Evolutionary conservation across 352 stramenopile genomes (phyloP).

Genomic region (Phytophthora hybrid): DNA sequence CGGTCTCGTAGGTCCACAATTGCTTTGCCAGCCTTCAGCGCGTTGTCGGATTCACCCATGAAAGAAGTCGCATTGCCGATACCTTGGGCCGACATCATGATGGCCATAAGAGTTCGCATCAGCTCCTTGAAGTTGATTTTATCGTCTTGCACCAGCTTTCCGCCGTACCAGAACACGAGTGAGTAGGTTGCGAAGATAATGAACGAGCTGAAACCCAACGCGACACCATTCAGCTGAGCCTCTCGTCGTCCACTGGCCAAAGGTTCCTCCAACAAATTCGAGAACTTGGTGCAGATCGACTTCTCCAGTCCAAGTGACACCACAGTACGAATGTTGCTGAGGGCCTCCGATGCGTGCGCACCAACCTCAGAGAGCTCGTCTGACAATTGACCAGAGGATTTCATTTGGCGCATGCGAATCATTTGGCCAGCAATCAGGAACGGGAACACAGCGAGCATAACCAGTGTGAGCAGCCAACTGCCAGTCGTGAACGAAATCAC

Average conservation of each 20-base stretch:
- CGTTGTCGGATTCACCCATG: conserved; percentile 68
- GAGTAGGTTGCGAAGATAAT: conserved; percentile 58
- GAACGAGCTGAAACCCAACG: conserved; percentile 76
- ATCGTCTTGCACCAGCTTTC: conserved; percentile 45
- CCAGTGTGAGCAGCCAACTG: conserved; percentile 71
- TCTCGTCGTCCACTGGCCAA: conserved; percentile 35
- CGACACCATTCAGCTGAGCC: conserved; percentile 49
- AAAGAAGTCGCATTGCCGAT: conserved; percentile 39
- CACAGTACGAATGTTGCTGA: conserved; percentile 59
- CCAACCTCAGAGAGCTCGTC: conserved; percentile 41
- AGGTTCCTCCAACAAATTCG: conserved; percentile 35
- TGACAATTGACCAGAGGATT: conserved; percentile 20
- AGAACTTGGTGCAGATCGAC: conserved; percentile 32
- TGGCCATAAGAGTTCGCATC: conserved; percentile 56
- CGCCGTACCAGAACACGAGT: conserved; percentile 74
- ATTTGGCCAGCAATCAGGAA: conserved; percentile 57
- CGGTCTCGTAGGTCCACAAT: conserved; percentile 48
- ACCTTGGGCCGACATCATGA: conserved; percentile 53
- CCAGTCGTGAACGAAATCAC: conserved; percentile 68
- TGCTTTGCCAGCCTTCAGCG: conserved; percentile 54
- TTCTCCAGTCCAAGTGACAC: conserved; percentile 48
- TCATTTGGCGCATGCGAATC: conserved; percentile 48
- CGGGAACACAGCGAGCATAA: conserved; percentile 73
- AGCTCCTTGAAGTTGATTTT: conserved; percentile 40
- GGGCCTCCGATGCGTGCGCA: conserved; percentile 52